Percentiles rank a stretch among this genome's conserved stretches.
These are phyloP conservation scores for Saraca asoca DNA, from an alignment of 331 rosid species.

Conservation along the genomic window DNA sequence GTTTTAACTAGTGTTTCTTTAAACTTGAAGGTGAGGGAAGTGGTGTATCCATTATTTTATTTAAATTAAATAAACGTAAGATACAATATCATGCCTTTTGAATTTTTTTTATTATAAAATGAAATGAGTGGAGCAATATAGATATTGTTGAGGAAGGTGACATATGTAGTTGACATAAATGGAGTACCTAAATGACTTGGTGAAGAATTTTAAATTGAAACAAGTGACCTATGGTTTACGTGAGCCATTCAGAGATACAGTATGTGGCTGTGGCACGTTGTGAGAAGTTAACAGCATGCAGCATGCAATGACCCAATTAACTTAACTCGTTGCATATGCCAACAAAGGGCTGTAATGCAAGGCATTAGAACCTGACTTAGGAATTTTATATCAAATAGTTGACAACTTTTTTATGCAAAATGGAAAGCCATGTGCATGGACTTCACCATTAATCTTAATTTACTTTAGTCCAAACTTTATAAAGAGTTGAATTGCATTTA, in stretches of 20 bases:
- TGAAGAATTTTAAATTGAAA: conserved; percentile 12
- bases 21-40: no score
- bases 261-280: conserved; percentile 6
- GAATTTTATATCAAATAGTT: conserved; percentile 2
- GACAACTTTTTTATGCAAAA: background rate
- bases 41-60: no score
- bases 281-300: conserved; percentile 35
- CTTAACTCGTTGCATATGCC: conserved; percentile 34
- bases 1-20: no score
- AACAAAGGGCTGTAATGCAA: conserved; percentile 9
- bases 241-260: conserved; percentile 10
- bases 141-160: conserved; percentile 31
- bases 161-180: conserved; percentile 35
- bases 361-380: background rate
- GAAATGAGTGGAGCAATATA: conserved; percentile 23
- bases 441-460: conserved; percentile 5
- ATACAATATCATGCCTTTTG: conserved; percentile 1
- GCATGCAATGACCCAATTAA: background rate
- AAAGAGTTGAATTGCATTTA: no score
- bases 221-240: conserved; percentile 30
- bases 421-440: conserved; percentile 22
- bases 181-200: conserved; percentile 18
- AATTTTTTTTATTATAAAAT: conserved; percentile 22
- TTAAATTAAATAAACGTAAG: conserved; percentile 6
- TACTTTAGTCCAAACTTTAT: background rate